Conservation (phyloP, 2,329 filamentous ascomycete genomes). For the Venturia oleaginea region DNA sequence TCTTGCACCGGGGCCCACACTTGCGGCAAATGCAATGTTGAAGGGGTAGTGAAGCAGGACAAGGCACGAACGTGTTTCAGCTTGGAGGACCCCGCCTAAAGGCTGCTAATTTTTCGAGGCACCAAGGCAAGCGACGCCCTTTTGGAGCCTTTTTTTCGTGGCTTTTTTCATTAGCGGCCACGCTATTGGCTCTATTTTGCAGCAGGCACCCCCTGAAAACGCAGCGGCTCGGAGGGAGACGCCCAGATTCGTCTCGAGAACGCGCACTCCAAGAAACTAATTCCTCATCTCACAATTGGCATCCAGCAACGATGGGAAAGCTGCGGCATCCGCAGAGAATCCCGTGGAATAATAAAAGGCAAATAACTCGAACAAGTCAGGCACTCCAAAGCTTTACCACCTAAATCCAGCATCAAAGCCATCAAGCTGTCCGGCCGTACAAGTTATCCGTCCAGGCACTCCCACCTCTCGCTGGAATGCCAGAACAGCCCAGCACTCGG, state of each 20-base stretch:
- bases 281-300: neutral
- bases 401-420: neutral
- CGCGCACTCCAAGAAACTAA: neutral
- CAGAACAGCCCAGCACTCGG: neutral
- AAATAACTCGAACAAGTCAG: neutral
- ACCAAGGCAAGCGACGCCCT: neutral
- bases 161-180: neutral
- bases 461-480: neutral
- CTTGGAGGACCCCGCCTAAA: neutral
- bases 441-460: neutral
- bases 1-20: neutral
- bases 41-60: slow-evolving; percentile 1
- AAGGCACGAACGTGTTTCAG: neutral
- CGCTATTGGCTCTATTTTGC: neutral
- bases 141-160: neutral
- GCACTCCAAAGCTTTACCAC: neutral
- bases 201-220: neutral
- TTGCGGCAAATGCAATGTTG: slow-evolving; percentile 4
- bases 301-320: neutral
- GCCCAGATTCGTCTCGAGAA: neutral
- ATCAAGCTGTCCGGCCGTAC: neutral
- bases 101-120: neutral
- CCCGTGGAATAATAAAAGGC: neutral
- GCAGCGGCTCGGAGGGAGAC: neutral
- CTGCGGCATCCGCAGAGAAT: neutral